These are phyloP conservation scores for Aspergillus sp. DNA, from an alignment of 2,329 filamentous ascomycete genomes.

Conservation along the genomic window DNA sequence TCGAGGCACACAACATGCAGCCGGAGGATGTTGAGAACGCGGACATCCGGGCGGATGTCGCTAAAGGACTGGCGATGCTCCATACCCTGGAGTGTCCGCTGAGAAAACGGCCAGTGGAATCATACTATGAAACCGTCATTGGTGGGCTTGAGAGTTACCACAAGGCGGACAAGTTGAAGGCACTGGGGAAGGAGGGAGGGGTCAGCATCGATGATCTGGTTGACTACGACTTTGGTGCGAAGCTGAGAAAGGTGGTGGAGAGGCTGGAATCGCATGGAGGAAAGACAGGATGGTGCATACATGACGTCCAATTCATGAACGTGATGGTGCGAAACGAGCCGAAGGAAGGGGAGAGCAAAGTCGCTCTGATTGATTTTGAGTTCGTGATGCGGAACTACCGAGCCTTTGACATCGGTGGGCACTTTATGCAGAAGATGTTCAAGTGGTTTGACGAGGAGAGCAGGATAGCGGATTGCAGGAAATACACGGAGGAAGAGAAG, in stretches of 20 bases:
- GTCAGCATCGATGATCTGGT: neutral
- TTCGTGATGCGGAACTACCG: constrained; percentile 1
- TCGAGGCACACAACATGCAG: neutral
- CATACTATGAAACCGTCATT: constrained; percentile 1
- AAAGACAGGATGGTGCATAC: neutral
- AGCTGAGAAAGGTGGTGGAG: neutral
- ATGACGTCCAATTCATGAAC: constrained; percentile 2
- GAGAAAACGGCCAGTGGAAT: neutral
- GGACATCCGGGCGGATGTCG: constrained; percentile 1
- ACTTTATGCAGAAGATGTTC: constrained; percentile 4
- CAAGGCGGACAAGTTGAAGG: constrained; percentile 2
- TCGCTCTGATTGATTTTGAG: constrained; percentile 1
- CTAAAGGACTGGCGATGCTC: neutral
- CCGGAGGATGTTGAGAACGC: constrained; percentile 1
- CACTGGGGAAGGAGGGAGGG: neutral
- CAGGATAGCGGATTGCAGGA: neutral
- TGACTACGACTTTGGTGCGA: constrained; percentile 1
- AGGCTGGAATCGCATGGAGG: constrained; percentile 1
- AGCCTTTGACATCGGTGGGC: constrained; percentile 1
- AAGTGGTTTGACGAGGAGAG: constrained; percentile 1
- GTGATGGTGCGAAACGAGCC: neutral
- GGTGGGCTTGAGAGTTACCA: neutral
- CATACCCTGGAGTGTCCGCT: neutral
- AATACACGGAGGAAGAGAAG: neutral
- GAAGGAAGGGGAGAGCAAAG: neutral